phyloP scores from a whole-genome alignment of 768 basidiomycete genomes.

The Naganishia randhawae region DNA sequence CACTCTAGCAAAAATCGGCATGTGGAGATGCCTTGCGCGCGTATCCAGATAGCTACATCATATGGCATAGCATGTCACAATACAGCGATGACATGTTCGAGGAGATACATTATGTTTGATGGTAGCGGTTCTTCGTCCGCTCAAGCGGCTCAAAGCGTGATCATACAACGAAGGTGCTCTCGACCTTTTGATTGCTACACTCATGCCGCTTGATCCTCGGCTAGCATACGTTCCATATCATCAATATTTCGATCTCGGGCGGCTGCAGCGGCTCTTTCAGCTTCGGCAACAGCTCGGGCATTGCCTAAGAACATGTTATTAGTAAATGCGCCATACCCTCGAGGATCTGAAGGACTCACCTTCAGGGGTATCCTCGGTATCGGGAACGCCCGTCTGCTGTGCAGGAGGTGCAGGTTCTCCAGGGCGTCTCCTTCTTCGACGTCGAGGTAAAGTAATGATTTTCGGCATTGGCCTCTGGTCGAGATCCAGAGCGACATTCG shows the following conservation, averaged over 20 bases:
- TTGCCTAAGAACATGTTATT: slow-evolving; percentile 23
- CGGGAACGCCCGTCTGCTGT: slow-evolving; percentile 27
- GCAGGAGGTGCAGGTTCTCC: slow-evolving; percentile 31
- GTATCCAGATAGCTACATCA: too few species aligned
- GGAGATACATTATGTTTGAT: not conserved
- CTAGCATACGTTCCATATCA: slow-evolving; percentile 39
- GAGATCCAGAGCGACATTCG: slow-evolving; percentile 85
- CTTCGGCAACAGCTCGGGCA: slow-evolving; percentile 38
- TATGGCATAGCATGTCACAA: not conserved
- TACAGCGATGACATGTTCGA: not conserved
- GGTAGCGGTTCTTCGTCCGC: not conserved
- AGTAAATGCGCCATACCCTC: too few species aligned
- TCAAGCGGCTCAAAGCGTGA: not conserved
- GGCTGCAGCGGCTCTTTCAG: slow-evolving; percentile 30
- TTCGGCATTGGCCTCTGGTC: slow-evolving; percentile 89
- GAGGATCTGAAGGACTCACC: slow-evolving; percentile 23
- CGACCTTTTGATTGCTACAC: not conserved
- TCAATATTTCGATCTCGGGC: slow-evolving; percentile 21
- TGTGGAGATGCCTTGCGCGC: too few species aligned
- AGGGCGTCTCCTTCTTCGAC: slow-evolving; percentile 36
- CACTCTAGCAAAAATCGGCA: not conserved
- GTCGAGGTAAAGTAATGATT: slow-evolving; percentile 55
- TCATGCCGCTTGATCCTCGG: slow-evolving; percentile 40
- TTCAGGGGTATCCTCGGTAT: slow-evolving; percentile 39
- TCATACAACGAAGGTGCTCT: not conserved